phyloP scores from a whole-genome alignment of 495 filamentous ascomycete genomes.

The Penicillium crystallinum region DNA sequence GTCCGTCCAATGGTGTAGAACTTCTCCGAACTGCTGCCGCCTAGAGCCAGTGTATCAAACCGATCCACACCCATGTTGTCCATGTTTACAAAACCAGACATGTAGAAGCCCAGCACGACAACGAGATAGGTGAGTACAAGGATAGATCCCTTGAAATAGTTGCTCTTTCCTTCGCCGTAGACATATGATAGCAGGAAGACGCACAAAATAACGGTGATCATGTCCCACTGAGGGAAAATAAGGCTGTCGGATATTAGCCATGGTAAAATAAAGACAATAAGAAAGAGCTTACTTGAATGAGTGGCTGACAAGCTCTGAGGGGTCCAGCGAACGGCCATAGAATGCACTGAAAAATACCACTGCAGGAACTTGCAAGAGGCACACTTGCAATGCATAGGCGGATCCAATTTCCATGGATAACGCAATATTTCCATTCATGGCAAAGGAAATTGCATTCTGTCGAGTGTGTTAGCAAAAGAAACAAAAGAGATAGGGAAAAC shows the following conservation, averaged over 20 bases:
- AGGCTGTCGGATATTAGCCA: conserved; percentile 47
- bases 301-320: conserved; percentile 59
- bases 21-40: conserved; percentile 21
- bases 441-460: conserved; percentile 97
- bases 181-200: conserved; percentile 97
- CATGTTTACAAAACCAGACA: conserved; percentile 68
- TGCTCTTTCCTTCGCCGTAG: conserved; percentile 91
- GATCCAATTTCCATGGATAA: conserved; percentile 99
- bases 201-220: conserved; percentile 95
- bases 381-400: conserved; percentile 95
- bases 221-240: conserved; percentile 98
- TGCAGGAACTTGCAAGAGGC: conserved; percentile 91
- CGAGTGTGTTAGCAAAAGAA: conserved; percentile 26
- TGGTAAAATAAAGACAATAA: neutral
- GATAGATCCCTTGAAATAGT: conserved; percentile 76
- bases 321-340: conserved; percentile 43
- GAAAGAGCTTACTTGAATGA: conserved; percentile 63
- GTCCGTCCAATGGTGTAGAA: conserved; percentile 40
- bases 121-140: conserved; percentile 91
- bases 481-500: conserved; percentile 16
- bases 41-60: conserved; percentile 64
- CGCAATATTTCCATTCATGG: conserved; percentile 99
- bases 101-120: conserved; percentile 86
- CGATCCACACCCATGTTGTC: conserved; percentile 55
- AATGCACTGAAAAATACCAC: conserved; percentile 86